Base-by-base conservation (phyloP, 192 early-diverging fungal genomes). In the Mortierella antarctica region DNA sequence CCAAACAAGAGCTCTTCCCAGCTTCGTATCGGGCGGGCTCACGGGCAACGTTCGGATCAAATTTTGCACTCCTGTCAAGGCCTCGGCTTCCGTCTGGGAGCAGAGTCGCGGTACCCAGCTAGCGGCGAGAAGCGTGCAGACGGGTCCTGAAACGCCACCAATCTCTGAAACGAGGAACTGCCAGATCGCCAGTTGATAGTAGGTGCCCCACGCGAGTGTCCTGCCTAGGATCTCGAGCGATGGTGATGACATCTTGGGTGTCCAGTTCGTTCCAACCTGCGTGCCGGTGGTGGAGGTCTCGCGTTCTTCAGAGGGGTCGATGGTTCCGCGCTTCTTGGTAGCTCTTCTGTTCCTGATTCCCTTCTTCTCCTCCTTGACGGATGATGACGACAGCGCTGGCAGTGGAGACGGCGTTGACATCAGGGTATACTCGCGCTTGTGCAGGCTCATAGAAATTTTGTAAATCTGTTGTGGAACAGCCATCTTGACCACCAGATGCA, bases 181-280 rank as follows among this genome's bases (percentile, higher is more conserved):
- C 89, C 89, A 91, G 46, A 91, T 40, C 46, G 86, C 88, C 57
- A 89, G 77, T 45, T 89, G 89, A 51, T 91, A 88, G 56, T 84
- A 91, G 5, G 84, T 81, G 21, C 84, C 88, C 63, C 84, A 73
- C 1, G 87, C 85, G 49, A 88, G 57, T 5, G 82, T 83, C 5
- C 51, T 52, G 0, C 74, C 73, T 2, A 86, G 54, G 0, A 79
- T 58, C 1, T 56, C 47, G 0, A 78, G 70, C 11, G 52, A n/a
- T 0, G 69, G 18, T 8, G 56, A 9, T 7, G 20, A 42, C 6
- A 53, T 81, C 20, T 40, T 64, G 10, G 67, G 74, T 21, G 70
- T 62, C 74, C 67, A 65, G 5, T 50, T 18, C 23, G 46, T 7
- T 9, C 62, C 57, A 4, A 57, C 60, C 10, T 61, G 57, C 17